Percentiles rank a stretch among this genome's conserved stretches.
Conservation (phyloP, 2,329 filamentous ascomycete genomes). For the Alternaria ventricosa region DNA sequence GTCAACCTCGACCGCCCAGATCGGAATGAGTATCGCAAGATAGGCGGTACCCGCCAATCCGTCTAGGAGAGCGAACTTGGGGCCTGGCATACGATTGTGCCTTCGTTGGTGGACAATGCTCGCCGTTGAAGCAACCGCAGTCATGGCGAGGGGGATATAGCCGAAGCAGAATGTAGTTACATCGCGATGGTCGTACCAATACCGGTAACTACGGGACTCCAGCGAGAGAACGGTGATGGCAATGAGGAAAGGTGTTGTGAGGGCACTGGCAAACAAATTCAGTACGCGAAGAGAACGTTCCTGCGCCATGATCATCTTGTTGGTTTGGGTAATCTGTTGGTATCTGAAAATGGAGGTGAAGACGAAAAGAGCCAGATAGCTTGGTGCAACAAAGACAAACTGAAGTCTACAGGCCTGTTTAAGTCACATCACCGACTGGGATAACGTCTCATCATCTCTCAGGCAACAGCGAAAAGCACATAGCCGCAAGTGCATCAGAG, state of each 20-base stretch:
- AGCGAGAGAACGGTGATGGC: slow-evolving; percentile 15
- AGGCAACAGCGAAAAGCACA: slow-evolving; percentile 18
- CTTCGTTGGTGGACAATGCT: slow-evolving; percentile 6
- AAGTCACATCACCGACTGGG: neutral
- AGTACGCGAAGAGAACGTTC: slow-evolving; percentile 18
- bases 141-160: slow-evolving; percentile 22
- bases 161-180: slow-evolving; percentile 20
- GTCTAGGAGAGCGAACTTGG: slow-evolving; percentile 13
- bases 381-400: neutral
- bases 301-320: slow-evolving; percentile 1
- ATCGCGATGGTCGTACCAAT: neutral
- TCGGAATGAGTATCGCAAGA: slow-evolving; percentile 16
- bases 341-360: neutral
- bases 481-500: neutral
- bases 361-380: neutral
- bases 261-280: slow-evolving; percentile 11
- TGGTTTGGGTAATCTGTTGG: neutral
- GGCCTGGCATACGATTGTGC: slow-evolving; percentile 1
- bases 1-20: slow-evolving; percentile 18
- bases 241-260: slow-evolving; percentile 21
- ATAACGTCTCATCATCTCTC: slow-evolving; percentile 3
- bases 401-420: neutral
- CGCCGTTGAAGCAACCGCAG: slow-evolving; percentile 7
- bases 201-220: neutral
- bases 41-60: slow-evolving; percentile 7